Evolutionary conservation across 2,329 filamentous ascomycete genomes (phyloP).

Genomic region (Lizonia empirigonia): DNA sequence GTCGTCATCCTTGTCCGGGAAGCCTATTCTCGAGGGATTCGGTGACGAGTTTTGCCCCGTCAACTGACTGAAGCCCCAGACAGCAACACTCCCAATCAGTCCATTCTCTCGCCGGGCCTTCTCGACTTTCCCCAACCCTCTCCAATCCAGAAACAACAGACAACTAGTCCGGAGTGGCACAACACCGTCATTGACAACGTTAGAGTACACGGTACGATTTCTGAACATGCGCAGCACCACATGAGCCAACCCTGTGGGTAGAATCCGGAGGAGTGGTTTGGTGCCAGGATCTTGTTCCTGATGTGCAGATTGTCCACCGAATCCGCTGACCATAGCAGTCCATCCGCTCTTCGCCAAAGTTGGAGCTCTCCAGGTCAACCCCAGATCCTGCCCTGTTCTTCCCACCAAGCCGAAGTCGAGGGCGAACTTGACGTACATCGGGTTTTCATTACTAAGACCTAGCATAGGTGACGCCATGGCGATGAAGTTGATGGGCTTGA

Average conservation of each 20-base stretch:
- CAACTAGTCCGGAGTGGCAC: slow-evolving; percentile 94
- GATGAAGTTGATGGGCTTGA: slow-evolving; percentile 89
- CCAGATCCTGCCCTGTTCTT: slow-evolving; percentile 93
- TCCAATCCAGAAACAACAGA: slow-evolving; percentile 95
- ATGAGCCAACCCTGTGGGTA: slow-evolving; percentile 91
- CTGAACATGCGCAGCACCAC: slow-evolving; percentile 84
- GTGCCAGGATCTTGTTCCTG: slow-evolving; percentile 74
- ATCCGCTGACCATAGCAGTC: slow-evolving; percentile 83
- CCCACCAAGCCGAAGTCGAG: slow-evolving; percentile 95
- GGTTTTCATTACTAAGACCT: slow-evolving; percentile 95
- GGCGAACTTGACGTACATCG: slow-evolving; percentile 95
- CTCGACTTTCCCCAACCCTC: slow-evolving; percentile 88
- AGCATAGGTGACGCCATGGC: slow-evolving; percentile 85
- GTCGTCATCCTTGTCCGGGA: slow-evolving; percentile 39
- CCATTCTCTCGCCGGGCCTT: slow-evolving; percentile 93
- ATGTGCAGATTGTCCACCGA: slow-evolving; percentile 66
- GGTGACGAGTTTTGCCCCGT: slow-evolving; percentile 69
- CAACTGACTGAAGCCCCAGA: slow-evolving; percentile 93
- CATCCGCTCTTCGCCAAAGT: slow-evolving; percentile 84
- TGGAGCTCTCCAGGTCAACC: slow-evolving; percentile 90
- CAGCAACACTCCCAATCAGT: slow-evolving; percentile 87
- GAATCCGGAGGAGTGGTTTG: slow-evolving; percentile 84
- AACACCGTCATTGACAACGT: slow-evolving; percentile 97
- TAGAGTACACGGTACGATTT: slow-evolving; percentile 91
- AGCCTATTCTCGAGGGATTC: slow-evolving; percentile 56